Conservation (phyloP, 345 rosid species). For the Gossypium herbaceum region DNA sequence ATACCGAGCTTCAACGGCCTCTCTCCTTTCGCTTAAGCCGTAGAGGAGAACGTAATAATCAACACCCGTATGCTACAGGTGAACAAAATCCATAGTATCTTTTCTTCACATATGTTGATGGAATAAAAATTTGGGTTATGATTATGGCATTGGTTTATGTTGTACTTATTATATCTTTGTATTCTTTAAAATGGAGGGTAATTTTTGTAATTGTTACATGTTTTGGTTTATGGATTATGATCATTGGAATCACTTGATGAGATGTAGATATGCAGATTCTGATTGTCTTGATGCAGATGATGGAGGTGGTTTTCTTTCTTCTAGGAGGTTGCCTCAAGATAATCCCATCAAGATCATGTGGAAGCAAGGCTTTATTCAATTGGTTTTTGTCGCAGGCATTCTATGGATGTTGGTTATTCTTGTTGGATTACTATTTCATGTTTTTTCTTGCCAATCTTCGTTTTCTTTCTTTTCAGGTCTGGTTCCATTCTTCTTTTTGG, state of each 20-base stretch:
- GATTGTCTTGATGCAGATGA: constrained; percentile 34
- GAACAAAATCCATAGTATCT: not conserved
- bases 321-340: constrained; percentile 48
- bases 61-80: constrained; percentile 40
- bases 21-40: constrained; percentile 56
- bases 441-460: constrained; percentile 89
- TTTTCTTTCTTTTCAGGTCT: constrained; percentile 74
- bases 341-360: constrained; percentile 49
- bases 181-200: not conserved
- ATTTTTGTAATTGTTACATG: not conserved
- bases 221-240: not conserved
- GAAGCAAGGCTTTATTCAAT: constrained; percentile 70
- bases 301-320: constrained; percentile 47
- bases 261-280: not conserved
- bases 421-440: constrained; percentile 56
- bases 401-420: constrained; percentile 88
- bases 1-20: constrained; percentile 33
- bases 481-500: not conserved
- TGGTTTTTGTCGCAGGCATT: constrained; percentile 78
- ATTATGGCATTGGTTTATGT: not conserved
- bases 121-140: not conserved
- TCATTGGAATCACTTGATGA: not conserved
- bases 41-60: constrained; percentile 53
- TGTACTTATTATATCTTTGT: not conserved
- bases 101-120: not conserved